Evolutionary conservation across 805 yeast species (phyloP).

Genomic region (Lipomyces oligophaga): DNA sequence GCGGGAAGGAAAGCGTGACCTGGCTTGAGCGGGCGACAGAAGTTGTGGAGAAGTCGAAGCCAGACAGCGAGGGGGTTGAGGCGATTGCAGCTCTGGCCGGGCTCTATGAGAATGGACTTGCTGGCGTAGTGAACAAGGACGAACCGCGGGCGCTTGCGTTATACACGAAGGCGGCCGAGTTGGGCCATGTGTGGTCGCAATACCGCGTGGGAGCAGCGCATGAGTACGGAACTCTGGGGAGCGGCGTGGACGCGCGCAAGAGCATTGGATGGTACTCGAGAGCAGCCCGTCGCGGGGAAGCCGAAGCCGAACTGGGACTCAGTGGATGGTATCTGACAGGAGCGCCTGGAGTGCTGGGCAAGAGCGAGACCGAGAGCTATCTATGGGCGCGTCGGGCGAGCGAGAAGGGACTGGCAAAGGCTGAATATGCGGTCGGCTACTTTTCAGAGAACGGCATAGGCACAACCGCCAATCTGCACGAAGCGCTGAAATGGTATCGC

Average conservation of each 20-base stretch:
- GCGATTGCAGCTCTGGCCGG: slow-evolving; percentile 57
- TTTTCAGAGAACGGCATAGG: slow-evolving; percentile 71
- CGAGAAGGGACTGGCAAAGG: slow-evolving; percentile 61
- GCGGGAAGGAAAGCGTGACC: slow-evolving; percentile 44
- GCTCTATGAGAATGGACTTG: slow-evolving; percentile 46
- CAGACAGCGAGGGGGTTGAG: slow-evolving; percentile 49
- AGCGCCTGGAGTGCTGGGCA: slow-evolving; percentile 52
- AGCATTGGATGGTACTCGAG: slow-evolving; percentile 72
- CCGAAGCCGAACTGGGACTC: slow-evolving; percentile 65
- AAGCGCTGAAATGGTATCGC: slow-evolving; percentile 54
- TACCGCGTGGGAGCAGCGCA: slow-evolving; percentile 67
- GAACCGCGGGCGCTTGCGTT: slow-evolving; percentile 47
- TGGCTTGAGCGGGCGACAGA: slow-evolving; percentile 54
- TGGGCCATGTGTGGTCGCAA: slow-evolving; percentile 63
- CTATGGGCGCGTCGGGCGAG: slow-evolving; percentile 72
- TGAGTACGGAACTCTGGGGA: slow-evolving; percentile 61
- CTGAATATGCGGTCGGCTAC: slow-evolving; percentile 68
- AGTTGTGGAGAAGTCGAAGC: no score
- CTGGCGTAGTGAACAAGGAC: slow-evolving; percentile 18
- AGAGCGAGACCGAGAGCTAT: slow-evolving; percentile 65
- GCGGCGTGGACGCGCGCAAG: slow-evolving; percentile 51
- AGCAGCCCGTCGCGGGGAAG: slow-evolving; percentile 59
- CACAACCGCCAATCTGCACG: slow-evolving; percentile 45
- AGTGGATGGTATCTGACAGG: slow-evolving; percentile 83
- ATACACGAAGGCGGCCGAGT: slow-evolving; percentile 56